These are phyloP conservation scores for Ceratocystis huliohia DNA, from an alignment of 2,329 filamentous ascomycete genomes.

Conservation along the genomic window DNA sequence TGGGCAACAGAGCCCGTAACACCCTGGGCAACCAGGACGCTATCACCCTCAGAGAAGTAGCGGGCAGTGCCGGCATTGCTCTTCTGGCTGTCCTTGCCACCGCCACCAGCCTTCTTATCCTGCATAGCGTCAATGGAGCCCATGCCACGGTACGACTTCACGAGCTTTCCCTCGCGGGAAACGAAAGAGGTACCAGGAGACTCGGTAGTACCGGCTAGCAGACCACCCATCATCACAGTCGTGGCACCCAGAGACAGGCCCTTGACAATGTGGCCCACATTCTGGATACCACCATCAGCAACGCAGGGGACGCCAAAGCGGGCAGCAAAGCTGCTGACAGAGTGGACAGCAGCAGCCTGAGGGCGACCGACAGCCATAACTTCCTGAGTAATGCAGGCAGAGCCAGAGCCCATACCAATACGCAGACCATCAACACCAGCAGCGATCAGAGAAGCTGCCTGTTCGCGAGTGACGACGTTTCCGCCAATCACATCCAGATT, in stretches of 20 bases:
- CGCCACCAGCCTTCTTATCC: constrained; percentile 83
- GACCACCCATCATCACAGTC: constrained; percentile 98
- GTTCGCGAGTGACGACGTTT: constrained; percentile 95
- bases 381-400: constrained; percentile 97
- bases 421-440: constrained; percentile 92
- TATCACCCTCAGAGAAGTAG: constrained; percentile 96
- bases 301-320: constrained; percentile 96
- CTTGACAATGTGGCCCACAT: constrained; percentile 98
- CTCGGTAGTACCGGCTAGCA: constrained; percentile 92
- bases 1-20: constrained; percentile 78
- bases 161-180: constrained; percentile 88
- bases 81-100: constrained; percentile 58
- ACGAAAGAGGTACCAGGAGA: constrained; percentile 95
- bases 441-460: constrained; percentile 82
- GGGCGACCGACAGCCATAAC: constrained; percentile 98
- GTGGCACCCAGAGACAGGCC: constrained; percentile 86
- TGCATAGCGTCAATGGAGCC: constrained; percentile 98
- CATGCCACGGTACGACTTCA: constrained; percentile 99
- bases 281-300: constrained; percentile 94
- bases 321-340: constrained; percentile 76
- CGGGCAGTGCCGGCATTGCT: constrained; percentile 91
- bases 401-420: constrained; percentile 97
- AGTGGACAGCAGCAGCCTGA: constrained; percentile 85
- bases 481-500: constrained; percentile 88
- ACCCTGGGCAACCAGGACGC: constrained; percentile 89